These are phyloP conservation scores for Corymbia maculata DNA, from an alignment of 345 rosid genomes.

Conservation along the genomic window DNA sequence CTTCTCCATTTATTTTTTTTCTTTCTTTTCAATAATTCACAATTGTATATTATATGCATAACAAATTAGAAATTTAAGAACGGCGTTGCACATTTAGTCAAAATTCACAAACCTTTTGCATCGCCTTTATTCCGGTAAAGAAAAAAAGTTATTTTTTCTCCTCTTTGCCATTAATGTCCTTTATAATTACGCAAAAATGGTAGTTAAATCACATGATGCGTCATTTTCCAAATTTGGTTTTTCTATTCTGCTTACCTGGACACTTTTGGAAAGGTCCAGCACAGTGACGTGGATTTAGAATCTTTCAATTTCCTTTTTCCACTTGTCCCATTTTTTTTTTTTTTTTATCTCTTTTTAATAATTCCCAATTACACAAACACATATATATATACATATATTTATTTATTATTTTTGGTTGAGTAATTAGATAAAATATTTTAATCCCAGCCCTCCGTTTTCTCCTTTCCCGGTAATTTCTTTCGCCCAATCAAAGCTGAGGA, in stretches of 20 bases:
- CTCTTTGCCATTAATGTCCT: background rate
- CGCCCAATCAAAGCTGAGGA: background rate
- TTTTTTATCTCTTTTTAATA: background rate
- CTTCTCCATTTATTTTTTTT: no score
- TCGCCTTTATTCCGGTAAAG: no score
- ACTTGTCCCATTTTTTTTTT: background rate
- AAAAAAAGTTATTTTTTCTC: background rate
- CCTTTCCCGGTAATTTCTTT: background rate
- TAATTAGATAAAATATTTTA: background rate
- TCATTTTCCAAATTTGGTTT: background rate
- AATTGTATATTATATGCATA: no score
- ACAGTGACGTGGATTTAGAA: background rate
- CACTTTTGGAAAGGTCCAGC: background rate
- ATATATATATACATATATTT: no score
- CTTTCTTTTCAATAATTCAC: no score
- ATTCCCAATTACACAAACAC: background rate
- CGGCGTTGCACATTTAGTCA: fast-evolving
- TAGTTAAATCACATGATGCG: fast-evolving
- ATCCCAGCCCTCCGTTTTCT: background rate
- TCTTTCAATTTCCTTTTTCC: background rate
- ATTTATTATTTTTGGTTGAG: background rate
- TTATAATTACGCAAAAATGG: background rate
- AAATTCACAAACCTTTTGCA: fast-evolving
- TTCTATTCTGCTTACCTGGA: background rate
- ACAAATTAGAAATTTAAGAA: background rate